These are phyloP conservation scores for Leptographium galeiforme DNA, from an alignment of 2,329 filamentous ascomycete species.

Conservation along the genomic window DNA sequence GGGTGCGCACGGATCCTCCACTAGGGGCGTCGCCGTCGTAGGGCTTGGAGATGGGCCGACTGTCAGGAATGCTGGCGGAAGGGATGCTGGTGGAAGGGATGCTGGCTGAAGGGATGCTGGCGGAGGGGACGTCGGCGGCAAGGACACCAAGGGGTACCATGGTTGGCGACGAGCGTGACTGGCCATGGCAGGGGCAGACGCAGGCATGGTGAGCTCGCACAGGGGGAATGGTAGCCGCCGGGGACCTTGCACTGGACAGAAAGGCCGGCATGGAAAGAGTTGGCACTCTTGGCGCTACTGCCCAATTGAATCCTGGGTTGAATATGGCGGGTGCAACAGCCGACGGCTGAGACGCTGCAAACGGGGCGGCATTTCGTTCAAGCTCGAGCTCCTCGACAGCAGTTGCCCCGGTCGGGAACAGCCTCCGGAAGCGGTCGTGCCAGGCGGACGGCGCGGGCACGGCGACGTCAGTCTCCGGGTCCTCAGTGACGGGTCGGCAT, in stretches of 20 bases:
- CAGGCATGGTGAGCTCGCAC: too few species aligned
- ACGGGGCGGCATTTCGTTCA: neutral
- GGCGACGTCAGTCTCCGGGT: neutral
- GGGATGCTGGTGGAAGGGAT: too few species aligned
- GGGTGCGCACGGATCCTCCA: neutral
- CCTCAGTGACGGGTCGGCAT: neutral
- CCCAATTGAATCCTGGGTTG: conserved; percentile 8
- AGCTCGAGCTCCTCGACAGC: neutral
- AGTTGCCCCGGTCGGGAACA: neutral
- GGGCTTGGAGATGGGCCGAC: neutral
- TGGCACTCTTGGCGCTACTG: neutral
- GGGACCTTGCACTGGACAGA: too few species aligned
- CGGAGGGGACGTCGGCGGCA: too few species aligned
- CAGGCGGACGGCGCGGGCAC: neutral
- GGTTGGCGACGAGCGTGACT: neutral
- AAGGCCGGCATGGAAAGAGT: neutral
- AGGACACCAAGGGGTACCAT: too few species aligned
- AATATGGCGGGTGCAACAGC: neutral
- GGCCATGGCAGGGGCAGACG: neutral
- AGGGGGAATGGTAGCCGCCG: too few species aligned
- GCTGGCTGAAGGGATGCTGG: too few species aligned
- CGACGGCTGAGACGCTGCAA: neutral
- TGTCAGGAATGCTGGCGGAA: neutral
- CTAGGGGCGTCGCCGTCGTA: neutral
- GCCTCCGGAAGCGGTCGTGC: neutral